Percentiles rank a stretch among this genome's conserved stretches.
Evolutionary conservation across 495 filamentous ascomycete species (phyloP).

Genomic region (Neurospora discreta): DNA sequence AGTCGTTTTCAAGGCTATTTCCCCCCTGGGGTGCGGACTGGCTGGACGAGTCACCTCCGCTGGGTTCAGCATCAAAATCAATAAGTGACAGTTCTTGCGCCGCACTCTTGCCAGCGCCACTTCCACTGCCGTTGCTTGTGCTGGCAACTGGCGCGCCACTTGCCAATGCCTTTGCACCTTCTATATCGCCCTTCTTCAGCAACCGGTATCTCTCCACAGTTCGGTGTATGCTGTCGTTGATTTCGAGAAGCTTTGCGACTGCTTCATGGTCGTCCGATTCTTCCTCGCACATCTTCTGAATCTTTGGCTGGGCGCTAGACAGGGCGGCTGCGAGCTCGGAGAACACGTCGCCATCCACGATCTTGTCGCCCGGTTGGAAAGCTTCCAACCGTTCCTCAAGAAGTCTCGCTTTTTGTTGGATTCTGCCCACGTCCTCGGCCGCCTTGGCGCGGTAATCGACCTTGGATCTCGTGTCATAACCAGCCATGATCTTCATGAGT

Average conservation of each 20-base stretch:
- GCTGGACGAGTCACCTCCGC: constrained; percentile 28
- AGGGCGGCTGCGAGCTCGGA: constrained; percentile 90
- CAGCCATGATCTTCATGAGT: constrained; percentile 98
- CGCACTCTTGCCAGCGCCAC: constrained; percentile 49
- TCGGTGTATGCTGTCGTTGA: constrained; percentile 96
- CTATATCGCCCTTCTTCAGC: constrained; percentile 84
- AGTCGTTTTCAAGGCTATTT: constrained; percentile 38
- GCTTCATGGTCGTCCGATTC: constrained; percentile 95
- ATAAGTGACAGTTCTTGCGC: constrained; percentile 87
- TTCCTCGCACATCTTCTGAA: constrained; percentile 98
- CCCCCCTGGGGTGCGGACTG: constrained; percentile 15
- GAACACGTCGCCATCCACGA: constrained; percentile 86
- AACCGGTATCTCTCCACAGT: constrained; percentile 92
- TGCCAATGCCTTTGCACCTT: constrained; percentile 74
- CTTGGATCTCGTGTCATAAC: constrained; percentile 86
- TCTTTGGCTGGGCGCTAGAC: constrained; percentile 93
- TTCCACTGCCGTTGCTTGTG: constrained; percentile 44
- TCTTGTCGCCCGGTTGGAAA: constrained; percentile 68
- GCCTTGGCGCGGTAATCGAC: constrained; percentile 97
- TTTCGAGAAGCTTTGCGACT: constrained; percentile 87
- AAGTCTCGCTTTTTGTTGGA: constrained; percentile 85
- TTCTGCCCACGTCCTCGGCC: constrained; percentile 84
- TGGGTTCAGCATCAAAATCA: constrained; percentile 67
- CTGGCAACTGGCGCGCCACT: constrained; percentile 59
- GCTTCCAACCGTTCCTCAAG: constrained; percentile 87